Conservation (phyloP, 1,139 yeast species). For the Sporopachydermia cereana region DNA sequence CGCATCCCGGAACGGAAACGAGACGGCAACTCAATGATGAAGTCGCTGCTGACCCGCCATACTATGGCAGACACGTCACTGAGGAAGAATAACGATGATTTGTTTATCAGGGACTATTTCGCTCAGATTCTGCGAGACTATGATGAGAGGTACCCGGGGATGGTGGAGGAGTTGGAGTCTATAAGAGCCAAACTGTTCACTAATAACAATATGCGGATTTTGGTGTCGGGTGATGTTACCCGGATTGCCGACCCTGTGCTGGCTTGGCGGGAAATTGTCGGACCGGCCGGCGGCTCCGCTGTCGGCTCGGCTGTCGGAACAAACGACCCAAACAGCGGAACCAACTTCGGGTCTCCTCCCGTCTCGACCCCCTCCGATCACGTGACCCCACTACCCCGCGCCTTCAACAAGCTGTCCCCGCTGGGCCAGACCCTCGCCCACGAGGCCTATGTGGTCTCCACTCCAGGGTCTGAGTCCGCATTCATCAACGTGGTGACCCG, state of each 20-base stretch:
- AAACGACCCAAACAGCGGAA: too few species aligned
- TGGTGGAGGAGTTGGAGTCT: constrained; percentile 43
- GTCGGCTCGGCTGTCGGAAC: too few species aligned
- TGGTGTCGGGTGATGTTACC: constrained; percentile 59
- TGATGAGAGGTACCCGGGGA: constrained; percentile 32
- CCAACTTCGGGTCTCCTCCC: constrained; percentile 3
- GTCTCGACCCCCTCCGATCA: constrained; percentile 8
- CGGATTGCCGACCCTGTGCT: constrained; percentile 42
- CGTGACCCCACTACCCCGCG: constrained; percentile 34
- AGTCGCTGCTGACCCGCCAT: constrained; percentile 46
- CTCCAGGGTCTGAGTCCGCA: constrained; percentile 87
- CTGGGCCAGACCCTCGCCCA: constrained; percentile 42
- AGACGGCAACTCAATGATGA: constrained; percentile 61
- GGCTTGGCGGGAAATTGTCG: constrained; percentile 44
- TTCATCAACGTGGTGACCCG: constrained; percentile 50
- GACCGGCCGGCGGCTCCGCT: constrained; percentile 9
- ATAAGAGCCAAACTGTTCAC: constrained; percentile 48
- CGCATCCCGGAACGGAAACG: constrained; percentile 73
- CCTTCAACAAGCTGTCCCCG: constrained; percentile 42
- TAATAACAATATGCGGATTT: constrained; percentile 50
- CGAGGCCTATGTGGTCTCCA: constrained; percentile 53
- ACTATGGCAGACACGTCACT: constrained; percentile 48
- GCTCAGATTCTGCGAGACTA: constrained; percentile 39
- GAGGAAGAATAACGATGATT: constrained; percentile 53
- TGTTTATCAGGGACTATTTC: constrained; percentile 50